Evolutionary conservation across 1,139 yeast species (phyloP).

Genomic region (Debaryomyces nepalensis): DNA sequence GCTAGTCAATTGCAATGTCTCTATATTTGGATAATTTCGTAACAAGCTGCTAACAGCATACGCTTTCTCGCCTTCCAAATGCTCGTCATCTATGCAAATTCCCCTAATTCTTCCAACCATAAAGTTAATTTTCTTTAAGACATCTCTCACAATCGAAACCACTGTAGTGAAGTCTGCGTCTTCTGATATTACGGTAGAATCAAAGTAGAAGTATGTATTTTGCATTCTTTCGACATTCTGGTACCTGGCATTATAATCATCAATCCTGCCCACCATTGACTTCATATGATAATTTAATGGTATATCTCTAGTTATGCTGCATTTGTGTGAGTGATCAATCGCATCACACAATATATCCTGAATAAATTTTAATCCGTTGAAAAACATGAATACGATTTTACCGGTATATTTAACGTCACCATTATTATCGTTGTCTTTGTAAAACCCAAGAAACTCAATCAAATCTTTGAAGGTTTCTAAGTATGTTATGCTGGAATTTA

Average conservation of each 20-base stretch:
- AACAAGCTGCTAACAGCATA: constrained; percentile 37
- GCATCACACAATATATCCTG: constrained; percentile 37
- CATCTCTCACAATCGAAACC: constrained; percentile 40
- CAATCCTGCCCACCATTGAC: constrained; percentile 4
- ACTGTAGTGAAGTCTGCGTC: constrained; percentile 30
- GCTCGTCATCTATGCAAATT: constrained; percentile 39
- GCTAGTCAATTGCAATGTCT: constrained; percentile 37
- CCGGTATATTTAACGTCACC: constrained; percentile 26
- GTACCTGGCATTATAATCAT: constrained; percentile 1
- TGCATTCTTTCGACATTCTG: constrained; percentile 19
- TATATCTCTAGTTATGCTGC: not conserved
- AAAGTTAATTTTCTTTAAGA: constrained; percentile 39
- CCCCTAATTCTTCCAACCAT: constrained; percentile 41
- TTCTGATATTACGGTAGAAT: constrained; percentile 30
- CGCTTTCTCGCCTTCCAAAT: constrained; percentile 38
- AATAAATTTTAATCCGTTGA: constrained; percentile 40
- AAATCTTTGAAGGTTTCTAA: constrained; percentile 34
- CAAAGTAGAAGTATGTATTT: constrained; percentile 43
- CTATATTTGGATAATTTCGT: constrained; percentile 40
- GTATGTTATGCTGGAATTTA: constrained; percentile 31
- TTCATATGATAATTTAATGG: constrained; percentile 10
- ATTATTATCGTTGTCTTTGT: constrained; percentile 16
- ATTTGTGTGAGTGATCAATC: constrained; percentile 29
- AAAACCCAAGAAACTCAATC: constrained; percentile 20
- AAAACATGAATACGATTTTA: constrained; percentile 45